A percentile compares a stretch with the other conserved stretches of the same genome.
Evolutionary conservation across 352 stramenopile genomes (phyloP).

Genomic region (Phytopythium ostracodes): DNA sequence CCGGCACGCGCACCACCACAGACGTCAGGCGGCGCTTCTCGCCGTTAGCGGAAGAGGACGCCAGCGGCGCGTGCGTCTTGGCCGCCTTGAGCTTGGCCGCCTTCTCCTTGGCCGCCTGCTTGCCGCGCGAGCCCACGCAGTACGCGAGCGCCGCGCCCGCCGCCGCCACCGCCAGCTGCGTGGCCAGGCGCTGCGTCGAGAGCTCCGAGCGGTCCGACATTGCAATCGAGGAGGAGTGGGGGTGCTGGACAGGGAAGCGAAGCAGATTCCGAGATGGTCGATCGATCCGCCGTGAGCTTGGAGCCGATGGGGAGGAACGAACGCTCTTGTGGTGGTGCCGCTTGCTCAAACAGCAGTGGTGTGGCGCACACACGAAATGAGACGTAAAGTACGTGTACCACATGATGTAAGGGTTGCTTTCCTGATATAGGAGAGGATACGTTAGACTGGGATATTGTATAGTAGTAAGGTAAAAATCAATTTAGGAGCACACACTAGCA

Average conservation of each 20-base stretch:
- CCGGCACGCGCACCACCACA: conserved; percentile 97
- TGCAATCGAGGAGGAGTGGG: not conserved
- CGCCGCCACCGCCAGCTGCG: conserved; percentile 52
- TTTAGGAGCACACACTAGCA: too few relatives aligned
- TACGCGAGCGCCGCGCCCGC: conserved; percentile 55
- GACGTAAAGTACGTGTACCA: not conserved
- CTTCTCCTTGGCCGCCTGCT: conserved; percentile 25
- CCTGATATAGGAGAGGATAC: not conserved
- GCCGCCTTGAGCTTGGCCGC: conserved; percentile 16
- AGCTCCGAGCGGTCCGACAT: conserved; percentile 19
- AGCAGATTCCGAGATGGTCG: not conserved
- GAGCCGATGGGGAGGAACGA: conserved; percentile 1
- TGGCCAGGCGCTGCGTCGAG: conserved; percentile 28
- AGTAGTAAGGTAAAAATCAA: too few relatives aligned
- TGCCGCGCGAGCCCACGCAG: conserved; percentile 54
- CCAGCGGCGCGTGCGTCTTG: conserved; percentile 12
- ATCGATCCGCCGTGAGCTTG: not conserved
- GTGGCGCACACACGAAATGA: too few relatives aligned
- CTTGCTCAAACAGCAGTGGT: not conserved
- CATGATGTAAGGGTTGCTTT: not conserved
- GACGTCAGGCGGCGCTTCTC: conserved; percentile 55
- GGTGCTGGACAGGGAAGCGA: not conserved
- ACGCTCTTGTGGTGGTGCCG: not conserved
- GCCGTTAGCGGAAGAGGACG: conserved; percentile 16
- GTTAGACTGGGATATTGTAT: not conserved